Evolutionary conservation across 805 yeast species (phyloP), one percentile per base, ranked within the genome.

Genomic region (Starmerella riodocensis): DNA sequence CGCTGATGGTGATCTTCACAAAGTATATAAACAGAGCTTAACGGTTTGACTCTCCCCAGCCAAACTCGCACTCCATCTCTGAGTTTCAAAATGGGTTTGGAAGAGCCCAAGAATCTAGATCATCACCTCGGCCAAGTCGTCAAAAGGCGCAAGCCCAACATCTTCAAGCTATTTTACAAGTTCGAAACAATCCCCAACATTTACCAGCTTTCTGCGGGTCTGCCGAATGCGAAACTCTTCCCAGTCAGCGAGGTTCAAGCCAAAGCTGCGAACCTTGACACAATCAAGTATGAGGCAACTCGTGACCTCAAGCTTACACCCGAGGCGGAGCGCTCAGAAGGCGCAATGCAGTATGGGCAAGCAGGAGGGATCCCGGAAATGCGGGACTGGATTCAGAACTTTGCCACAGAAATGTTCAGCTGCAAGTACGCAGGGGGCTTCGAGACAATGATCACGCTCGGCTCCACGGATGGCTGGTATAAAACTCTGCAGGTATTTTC

Each of bases 261-360:
- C 17, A 29, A 26, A 5, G 40, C 48, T 2, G 40, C 40, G 1
- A 32, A 34, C 27, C 29, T 42, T 4, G 38, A 43, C 18, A 24
- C 26, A 1, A 34, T 41, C 13, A 11, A 9, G 13, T 37, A 38
- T 28, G 26, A 30, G 3, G 6, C 35, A 4, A 25, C 32, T 4
- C 29, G 29, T n/a, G 41, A 39, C 19, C 32, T 37, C n/a, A 24
- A 26, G 6, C 25, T 51, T 1, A 19, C 26, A 13, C 42, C 52
- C 6, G 29, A 29, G 18, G 42, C 29, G 6, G 22, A 20, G 4
- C 45, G 40, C 9, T 68, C 91, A 51, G 70, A 81, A 18, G 71
- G 80, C 53, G 76, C 94, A 16, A 69, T 91, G 60, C 98, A 88
- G 64, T 88, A 88, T 61, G 96, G 97, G 34, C 65, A 58, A 63